A percentile compares a stretch with the other conserved stretches of the same genome.
Conservation (phyloP, 805 yeast genomes). For the Wickerhamomyces bovis region DNA sequence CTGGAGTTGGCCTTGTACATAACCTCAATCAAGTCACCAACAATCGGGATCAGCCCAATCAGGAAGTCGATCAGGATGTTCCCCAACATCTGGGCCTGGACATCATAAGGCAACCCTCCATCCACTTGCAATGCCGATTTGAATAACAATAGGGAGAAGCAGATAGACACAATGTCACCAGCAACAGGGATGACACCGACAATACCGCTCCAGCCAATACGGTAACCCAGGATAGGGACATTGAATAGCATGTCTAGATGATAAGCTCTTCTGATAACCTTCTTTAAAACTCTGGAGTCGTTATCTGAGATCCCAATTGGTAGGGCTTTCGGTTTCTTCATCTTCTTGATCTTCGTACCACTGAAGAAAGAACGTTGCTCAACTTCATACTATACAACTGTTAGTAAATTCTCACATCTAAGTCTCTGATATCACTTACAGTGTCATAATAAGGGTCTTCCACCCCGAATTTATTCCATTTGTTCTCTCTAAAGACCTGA, state of each 20-base stretch:
- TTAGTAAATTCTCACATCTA: neutral
- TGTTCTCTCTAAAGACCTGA: constrained; percentile 27
- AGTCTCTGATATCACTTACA: constrained; percentile 17
- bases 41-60: constrained; percentile 67
- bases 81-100: constrained; percentile 47
- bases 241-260: constrained; percentile 62
- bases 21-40: constrained; percentile 67
- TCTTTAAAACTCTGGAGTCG: constrained; percentile 44
- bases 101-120: constrained; percentile 56
- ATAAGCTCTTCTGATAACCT: constrained; percentile 56
- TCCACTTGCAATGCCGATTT: constrained; percentile 43
- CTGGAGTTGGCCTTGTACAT: constrained; percentile 74
- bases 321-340: constrained; percentile 28
- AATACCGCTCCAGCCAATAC: constrained; percentile 64
- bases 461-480: constrained; percentile 31
- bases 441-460: constrained; percentile 39
- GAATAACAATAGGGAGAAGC: constrained; percentile 42
- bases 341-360: constrained; percentile 13
- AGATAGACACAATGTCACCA: constrained; percentile 51
- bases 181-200: constrained; percentile 64
- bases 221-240: constrained; percentile 44
- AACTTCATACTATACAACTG: constrained; percentile 13
- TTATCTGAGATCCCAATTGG: constrained; percentile 53
- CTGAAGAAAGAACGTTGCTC: constrained; percentile 19
- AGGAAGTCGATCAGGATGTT: constrained; percentile 65